A percentile compares a stretch with the other conserved stretches of the same genome.
Conservation (phyloP, 495 filamentous ascomycete species). For the Penicillium ochrochloron region DNA sequence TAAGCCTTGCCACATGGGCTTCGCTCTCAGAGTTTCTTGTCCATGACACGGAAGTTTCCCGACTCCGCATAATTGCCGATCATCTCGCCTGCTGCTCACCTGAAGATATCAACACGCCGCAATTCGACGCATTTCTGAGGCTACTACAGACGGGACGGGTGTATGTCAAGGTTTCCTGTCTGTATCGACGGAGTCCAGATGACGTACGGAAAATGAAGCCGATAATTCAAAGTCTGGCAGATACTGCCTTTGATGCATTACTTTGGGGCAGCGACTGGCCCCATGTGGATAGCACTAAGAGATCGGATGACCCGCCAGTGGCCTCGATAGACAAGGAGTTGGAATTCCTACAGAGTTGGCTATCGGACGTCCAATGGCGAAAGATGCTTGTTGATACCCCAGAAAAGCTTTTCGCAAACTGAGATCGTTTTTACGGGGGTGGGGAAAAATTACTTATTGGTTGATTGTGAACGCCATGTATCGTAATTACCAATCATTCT, state of each 20-base stretch:
- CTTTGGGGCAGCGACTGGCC: constrained; percentile 34
- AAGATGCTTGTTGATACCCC: constrained; percentile 25
- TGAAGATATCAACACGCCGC: constrained; percentile 10
- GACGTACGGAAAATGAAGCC: constrained; percentile 20
- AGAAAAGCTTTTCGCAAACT: constrained; percentile 16
- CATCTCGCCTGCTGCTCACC: constrained; percentile 22
- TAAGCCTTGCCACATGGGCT: constrained; percentile 20
- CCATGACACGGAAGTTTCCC: constrained; percentile 14
- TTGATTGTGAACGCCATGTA: background rate
- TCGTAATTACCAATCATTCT: too few species aligned
- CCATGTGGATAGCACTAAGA: constrained; percentile 23
- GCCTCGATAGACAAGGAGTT: constrained; percentile 13
- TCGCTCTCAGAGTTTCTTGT: constrained; percentile 17
- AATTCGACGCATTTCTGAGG: constrained; percentile 16
- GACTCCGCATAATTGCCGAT: constrained; percentile 24
- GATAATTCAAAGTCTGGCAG: constrained; percentile 20
- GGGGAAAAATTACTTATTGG: background rate
- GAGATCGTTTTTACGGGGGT: background rate
- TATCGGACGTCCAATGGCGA: constrained; percentile 17
- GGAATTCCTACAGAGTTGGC: constrained; percentile 13
- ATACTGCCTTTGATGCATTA: constrained; percentile 11
- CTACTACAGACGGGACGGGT: constrained; percentile 19
- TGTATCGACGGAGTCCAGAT: constrained; percentile 20
- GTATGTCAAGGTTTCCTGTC: constrained; percentile 24
- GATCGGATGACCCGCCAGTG: background rate